Evolutionary conservation across 164 flowering plant species (phyloP).

Genomic region (Nymphaea colorata): DNA sequence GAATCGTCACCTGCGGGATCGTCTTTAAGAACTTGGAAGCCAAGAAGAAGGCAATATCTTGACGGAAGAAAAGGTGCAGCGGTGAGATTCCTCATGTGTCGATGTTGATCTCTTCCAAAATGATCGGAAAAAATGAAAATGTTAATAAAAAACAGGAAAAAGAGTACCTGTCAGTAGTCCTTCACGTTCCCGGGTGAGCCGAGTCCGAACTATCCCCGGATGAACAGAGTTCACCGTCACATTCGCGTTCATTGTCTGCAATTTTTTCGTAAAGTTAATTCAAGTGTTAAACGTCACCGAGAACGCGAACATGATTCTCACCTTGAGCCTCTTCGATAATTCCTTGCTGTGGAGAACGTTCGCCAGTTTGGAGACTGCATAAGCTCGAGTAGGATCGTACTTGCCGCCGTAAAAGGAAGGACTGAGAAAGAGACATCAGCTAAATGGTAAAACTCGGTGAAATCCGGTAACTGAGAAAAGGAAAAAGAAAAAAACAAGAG

Average conservation of each 20-base stretch:
- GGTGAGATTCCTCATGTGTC: no score
- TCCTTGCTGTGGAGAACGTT: constrained; percentile 77
- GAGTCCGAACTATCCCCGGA: constrained; percentile 86
- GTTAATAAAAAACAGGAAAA: no score
- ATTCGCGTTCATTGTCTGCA: constrained; percentile 72
- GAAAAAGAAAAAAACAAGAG: background rate
- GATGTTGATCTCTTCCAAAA: no score
- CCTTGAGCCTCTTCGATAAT: constrained; percentile 63
- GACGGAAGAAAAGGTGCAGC: background rate
- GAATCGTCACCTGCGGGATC: constrained; percentile 61
- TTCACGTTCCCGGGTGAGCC: constrained; percentile 93
- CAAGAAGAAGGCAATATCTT: constrained; percentile 70
- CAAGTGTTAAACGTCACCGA: background rate
- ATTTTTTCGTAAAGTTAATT: background rate
- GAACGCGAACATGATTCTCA: constrained; percentile 3
- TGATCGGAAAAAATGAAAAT: background rate
- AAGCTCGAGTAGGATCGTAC: constrained; percentile 87
- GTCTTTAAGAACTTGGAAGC: constrained; percentile 82
- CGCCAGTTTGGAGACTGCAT: constrained; percentile 90
- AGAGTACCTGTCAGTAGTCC: constrained; percentile 66
- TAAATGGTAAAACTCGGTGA: background rate
- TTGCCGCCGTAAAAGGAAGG: constrained; percentile 19
- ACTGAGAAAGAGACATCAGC: background rate
- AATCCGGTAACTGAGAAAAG: background rate
- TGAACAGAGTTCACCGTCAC: constrained; percentile 86